Evolutionary conservation across 257 asterid species (phyloP), one percentile per base, ranked within the genome.

Genomic region (Solanum commersonii): DNA sequence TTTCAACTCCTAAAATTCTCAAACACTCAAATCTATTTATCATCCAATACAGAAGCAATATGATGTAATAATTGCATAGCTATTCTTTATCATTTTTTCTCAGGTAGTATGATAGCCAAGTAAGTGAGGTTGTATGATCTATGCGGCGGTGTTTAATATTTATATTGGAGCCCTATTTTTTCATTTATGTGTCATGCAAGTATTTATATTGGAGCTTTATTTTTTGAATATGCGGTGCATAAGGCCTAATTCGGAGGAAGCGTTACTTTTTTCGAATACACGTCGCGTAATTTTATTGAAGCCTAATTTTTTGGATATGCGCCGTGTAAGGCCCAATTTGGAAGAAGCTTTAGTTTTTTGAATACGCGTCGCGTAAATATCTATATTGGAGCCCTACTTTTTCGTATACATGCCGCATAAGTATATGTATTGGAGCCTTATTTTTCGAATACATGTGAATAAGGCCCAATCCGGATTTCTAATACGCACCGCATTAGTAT

Each of bases 121-220:
- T 52, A 52, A 0, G 4, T 52, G 63, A 52, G 63, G n/a, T 18
- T 52, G 63, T 52, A 52, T 52, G 63, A 52, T 6, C 1, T 1
- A 16, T 5, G 10, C 0, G 23, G 23, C 4, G 8, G 9, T 15
- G 8, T 49, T 0, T 0, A 9, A 49, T 52, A 52, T 16, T 52
- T 52, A 52, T 52, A 52, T 52, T 52, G 0, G 23, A 52, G 23
- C 0, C 0, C 0, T 52, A 0, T 1, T 52, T 52, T 46, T 52
- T 16, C 0, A 0, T 15, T 5, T 49, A 6, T 3, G 23, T 15
- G 1, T 0, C 1, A 9, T 1, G 4, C 0, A 5, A 49, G 18
- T 13, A 13, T 13, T 3, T 46, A 13, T 46, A 14, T 49, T 14
- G 8, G 0, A 2, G 22, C 20, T 20, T 1, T 16, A 3, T 52